Percentiles rank a stretch among this genome's conserved stretches.
Evolutionary conservation across 306 rosid species (phyloP).

Genomic region (Quercus bicolor): DNA sequence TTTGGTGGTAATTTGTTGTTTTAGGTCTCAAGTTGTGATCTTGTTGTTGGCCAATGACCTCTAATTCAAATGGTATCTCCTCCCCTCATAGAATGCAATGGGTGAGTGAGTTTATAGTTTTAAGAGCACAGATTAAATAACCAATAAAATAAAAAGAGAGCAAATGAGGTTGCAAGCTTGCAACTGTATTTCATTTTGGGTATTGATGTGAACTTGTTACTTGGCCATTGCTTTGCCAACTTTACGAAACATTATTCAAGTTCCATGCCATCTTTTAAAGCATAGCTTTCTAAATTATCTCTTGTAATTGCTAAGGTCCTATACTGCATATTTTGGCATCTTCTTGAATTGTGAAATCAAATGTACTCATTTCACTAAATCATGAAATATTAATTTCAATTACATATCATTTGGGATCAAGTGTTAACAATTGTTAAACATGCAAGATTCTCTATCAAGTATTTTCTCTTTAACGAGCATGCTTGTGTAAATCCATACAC

Average conservation of each 20-base stretch:
- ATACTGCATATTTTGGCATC: neutral
- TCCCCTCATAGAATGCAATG: too few species aligned
- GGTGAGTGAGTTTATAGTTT: too few species aligned
- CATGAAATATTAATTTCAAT: neutral
- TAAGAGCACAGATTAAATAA: too few species aligned
- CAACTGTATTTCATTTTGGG: too few species aligned
- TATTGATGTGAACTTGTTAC: too few species aligned
- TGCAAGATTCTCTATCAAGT: neutral
- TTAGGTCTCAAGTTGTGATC: too few species aligned
- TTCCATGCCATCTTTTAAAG: neutral
- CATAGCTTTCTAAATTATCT: neutral
- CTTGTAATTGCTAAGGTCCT: neutral
- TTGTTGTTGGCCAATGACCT: too few species aligned
- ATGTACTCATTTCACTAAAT: neutral
- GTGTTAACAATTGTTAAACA: neutral
- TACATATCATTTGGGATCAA: neutral
- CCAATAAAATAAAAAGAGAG: too few species aligned
- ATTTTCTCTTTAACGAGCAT: constrained; percentile 20
- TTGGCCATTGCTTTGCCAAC: too few species aligned
- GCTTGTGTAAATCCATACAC: constrained; percentile 57
- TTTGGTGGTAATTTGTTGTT: too few species aligned
- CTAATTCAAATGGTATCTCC: too few species aligned
- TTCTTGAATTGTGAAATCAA: neutral
- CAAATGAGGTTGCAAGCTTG: too few species aligned
- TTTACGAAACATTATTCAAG: neutral